Conservation (phyloP, 2,329 filamentous ascomycete species). For the Clarireedia hainanense region DNA sequence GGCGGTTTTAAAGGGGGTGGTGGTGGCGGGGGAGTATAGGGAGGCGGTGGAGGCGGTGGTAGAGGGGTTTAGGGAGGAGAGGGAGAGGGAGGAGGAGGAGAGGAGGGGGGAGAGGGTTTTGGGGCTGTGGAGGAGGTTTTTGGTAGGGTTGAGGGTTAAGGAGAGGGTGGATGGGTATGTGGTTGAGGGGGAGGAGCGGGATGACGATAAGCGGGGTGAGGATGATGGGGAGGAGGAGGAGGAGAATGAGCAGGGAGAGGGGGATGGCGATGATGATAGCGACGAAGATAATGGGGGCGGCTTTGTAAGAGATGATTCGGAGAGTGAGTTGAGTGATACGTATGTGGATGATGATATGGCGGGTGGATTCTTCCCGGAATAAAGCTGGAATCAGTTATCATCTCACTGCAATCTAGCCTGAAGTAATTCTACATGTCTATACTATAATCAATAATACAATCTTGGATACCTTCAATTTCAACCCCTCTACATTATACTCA, state of each 20-base stretch:
- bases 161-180: slow-evolving; percentile 26
- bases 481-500: not conserved
- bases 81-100: slow-evolving; percentile 55
- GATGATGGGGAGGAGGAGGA: slow-evolving; percentile 23
- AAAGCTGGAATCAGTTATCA: slow-evolving; percentile 3
- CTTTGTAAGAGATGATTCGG: slow-evolving; percentile 48
- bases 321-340: slow-evolving; percentile 26
- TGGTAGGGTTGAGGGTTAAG: slow-evolving; percentile 58
- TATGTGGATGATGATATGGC: slow-evolving; percentile 29
- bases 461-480: not conserved
- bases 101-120: slow-evolving; percentile 54
- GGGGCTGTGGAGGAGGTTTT: slow-evolving; percentile 65
- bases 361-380: slow-evolving; percentile 37
- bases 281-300: slow-evolving; percentile 46
- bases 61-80: slow-evolving; percentile 57
- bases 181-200: slow-evolving; percentile 17
- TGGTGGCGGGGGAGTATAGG: slow-evolving; percentile 63
- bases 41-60: slow-evolving; percentile 68
- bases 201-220: slow-evolving; percentile 60
- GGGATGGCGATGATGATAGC: slow-evolving; percentile 36
- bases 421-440: too few species aligned
- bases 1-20: slow-evolving; percentile 68
- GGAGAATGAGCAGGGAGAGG: slow-evolving; percentile 30
- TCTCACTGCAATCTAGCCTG: too few species aligned
- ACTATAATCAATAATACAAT: too few species aligned